These are phyloP conservation scores for Rhytidhysteron rufulum DNA, from an alignment of 2,329 filamentous ascomycete genomes.

Conservation along the genomic window DNA sequence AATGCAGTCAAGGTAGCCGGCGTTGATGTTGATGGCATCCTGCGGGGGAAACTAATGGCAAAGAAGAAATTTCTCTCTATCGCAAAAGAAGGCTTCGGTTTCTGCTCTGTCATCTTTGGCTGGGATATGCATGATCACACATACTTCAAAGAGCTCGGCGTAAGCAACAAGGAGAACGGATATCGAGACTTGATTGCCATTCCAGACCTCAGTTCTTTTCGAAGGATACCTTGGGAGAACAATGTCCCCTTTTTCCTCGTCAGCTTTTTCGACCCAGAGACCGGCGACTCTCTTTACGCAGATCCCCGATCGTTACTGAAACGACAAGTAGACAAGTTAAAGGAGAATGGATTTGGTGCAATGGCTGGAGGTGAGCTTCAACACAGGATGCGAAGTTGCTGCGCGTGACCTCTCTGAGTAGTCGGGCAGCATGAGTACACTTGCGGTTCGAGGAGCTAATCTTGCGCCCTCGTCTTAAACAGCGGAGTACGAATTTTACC, in stretches of 20 bases:
- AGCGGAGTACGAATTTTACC: conserved; percentile 96
- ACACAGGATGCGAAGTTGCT: background rate
- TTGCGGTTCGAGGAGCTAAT: conserved; percentile 17
- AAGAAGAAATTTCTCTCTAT: conserved; percentile 91
- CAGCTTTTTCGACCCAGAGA: conserved; percentile 79
- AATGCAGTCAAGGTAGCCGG: conserved; percentile 82
- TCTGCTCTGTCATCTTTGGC: conserved; percentile 91
- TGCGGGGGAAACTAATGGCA: conserved; percentile 86
- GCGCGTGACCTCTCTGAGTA: conserved; percentile 1
- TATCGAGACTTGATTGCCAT: conserved; percentile 82
- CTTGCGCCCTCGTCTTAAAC: conserved; percentile 4
- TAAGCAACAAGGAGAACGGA: conserved; percentile 88
- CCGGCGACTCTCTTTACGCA: conserved; percentile 64
- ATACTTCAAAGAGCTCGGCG: conserved; percentile 77
- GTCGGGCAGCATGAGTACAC: conserved; percentile 7
- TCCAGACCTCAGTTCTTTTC: conserved; percentile 71
- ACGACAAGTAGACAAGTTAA: conserved; percentile 63
- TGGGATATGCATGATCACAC: conserved; percentile 97
- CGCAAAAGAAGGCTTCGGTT: conserved; percentile 77
- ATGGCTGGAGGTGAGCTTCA: conserved; percentile 78
- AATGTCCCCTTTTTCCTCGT: conserved; percentile 82
- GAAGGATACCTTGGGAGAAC: conserved; percentile 87
- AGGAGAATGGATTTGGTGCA: conserved; percentile 67
- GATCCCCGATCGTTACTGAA: conserved; percentile 76
- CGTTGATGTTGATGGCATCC: conserved; percentile 78